Evolutionary conservation across 257 asterid species (phyloP), one percentile per base, ranked within the genome.

Genomic region (Rubia yunnanensis): DNA sequence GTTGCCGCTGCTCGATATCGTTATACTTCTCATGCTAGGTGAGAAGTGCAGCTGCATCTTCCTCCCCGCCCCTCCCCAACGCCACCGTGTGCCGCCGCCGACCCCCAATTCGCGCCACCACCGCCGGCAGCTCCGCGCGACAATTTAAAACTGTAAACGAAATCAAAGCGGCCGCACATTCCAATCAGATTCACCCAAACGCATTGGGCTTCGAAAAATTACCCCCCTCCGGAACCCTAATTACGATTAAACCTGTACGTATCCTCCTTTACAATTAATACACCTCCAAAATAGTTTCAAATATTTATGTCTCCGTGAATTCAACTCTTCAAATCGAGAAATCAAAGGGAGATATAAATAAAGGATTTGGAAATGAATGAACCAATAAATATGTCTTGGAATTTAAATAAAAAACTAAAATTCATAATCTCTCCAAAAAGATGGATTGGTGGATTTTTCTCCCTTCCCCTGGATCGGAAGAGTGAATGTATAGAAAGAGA

Each of bases 41-140:
- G 99, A 94, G 89, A 94, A 90, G 91, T 88, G 98, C 92, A 94
- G 98, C 98, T 90, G 98, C 99, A 94, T 94, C 95, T 85, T 94
- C 95, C 86, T 80, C 66, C 79, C 53, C 14, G 73, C 67, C 52
- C 70, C 57, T 48, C 72, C 77, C 62, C 75, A 13, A 36, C 77
- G 28, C 77, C 80, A 75, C 50, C 50, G 73, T 63, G 31, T 54
- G 79, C 69, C 39, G 20, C 61, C 65, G 56, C 63, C 63, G 23
- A 72, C 56, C 69, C 46, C 66, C 46, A 59, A 59, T 59, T 15
- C 50, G 35, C 61, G 24, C 65, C 73, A 36, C n/a, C 69, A 10
- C 50, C 15, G 17, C 63, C 27, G 55, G 34, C 23, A 53, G n/a
- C 68, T 15, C 56, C 58, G 39, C 30, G 35, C 26, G 28, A 23